A percentile compares a stretch with the other conserved stretches of the same genome.
Conservation (phyloP, 2,329 filamentous ascomycete species). For the Talaromyces sp. region DNA sequence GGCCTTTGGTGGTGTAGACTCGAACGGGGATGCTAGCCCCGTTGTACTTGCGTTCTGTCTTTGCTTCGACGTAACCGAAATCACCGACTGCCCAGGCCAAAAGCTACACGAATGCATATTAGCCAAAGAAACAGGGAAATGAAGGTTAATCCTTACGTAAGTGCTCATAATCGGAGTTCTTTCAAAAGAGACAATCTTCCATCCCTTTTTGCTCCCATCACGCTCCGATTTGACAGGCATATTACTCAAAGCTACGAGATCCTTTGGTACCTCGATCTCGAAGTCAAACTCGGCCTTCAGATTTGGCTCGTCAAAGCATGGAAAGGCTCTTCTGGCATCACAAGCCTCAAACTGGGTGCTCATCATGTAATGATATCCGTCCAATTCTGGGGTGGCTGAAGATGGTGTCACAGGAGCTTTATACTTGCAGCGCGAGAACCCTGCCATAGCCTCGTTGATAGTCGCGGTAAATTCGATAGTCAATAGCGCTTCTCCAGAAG, state of each 20-base stretch:
- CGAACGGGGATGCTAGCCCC: slow-evolving; percentile 87
- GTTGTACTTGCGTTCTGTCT: slow-evolving; percentile 85
- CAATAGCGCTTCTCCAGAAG: slow-evolving; percentile 64
- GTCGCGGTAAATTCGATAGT: slow-evolving; percentile 72
- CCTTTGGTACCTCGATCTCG: slow-evolving; percentile 82
- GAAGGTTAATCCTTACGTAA: slow-evolving; percentile 49
- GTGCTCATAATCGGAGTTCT: slow-evolving; percentile 87
- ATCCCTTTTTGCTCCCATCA: slow-evolving; percentile 63
- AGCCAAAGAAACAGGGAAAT: background rate
- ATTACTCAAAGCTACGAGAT: slow-evolving; percentile 87
- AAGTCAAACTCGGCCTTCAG: slow-evolving; percentile 96
- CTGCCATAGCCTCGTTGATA: slow-evolving; percentile 87
- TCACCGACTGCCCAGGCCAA: slow-evolving; percentile 93
- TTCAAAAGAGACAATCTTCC: slow-evolving; percentile 72
- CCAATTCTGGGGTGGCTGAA: slow-evolving; percentile 71
- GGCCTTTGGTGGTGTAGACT: slow-evolving; percentile 91
- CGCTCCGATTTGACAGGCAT: slow-evolving; percentile 80
- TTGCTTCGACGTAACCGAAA: slow-evolving; percentile 92
- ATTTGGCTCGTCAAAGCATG: slow-evolving; percentile 97
- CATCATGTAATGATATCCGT: slow-evolving; percentile 67
- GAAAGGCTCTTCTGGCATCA: slow-evolving; percentile 90
- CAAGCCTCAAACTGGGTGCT: slow-evolving; percentile 98
- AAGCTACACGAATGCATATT: slow-evolving; percentile 53
- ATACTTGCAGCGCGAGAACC: slow-evolving; percentile 93
- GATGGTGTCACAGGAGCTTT: slow-evolving; percentile 71